A percentile compares a stretch with the other conserved stretches of the same genome.
phyloP scores from a whole-genome alignment of 2,329 filamentous ascomycete genomes.

The Cytospora schulzeri region DNA sequence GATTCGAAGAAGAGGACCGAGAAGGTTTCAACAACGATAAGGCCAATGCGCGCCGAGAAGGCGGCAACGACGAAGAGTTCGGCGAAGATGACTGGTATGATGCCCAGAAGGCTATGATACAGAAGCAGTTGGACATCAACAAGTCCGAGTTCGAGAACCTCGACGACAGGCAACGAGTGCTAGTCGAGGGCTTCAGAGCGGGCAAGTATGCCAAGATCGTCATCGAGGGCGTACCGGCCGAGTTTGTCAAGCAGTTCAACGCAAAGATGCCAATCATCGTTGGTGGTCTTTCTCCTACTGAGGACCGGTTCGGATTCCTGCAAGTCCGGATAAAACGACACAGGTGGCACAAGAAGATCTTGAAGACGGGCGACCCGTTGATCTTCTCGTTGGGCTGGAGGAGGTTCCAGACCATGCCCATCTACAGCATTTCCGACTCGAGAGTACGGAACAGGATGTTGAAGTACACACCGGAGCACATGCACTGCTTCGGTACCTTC shows the following conservation, averaged over 20 bases:
- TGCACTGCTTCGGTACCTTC: slow-evolving; percentile 97
- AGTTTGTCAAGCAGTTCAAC: slow-evolving; percentile 84
- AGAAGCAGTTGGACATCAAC: slow-evolving; percentile 97
- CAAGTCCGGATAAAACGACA: slow-evolving; percentile 97
- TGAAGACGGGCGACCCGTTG: slow-evolving; percentile 96
- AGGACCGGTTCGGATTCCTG: slow-evolving; percentile 93
- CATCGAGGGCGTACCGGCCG: slow-evolving; percentile 83
- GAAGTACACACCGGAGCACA: slow-evolving; percentile 98
- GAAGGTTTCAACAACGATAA: slow-evolving; percentile 94
- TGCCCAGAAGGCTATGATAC: slow-evolving; percentile 87
- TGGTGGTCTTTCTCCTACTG: slow-evolving; percentile 88
- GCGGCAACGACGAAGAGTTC: slow-evolving; percentile 74
- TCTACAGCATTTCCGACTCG: slow-evolving; percentile 94
- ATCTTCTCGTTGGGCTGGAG: slow-evolving; percentile 98
- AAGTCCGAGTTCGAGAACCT: slow-evolving; percentile 87
- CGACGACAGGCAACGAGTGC: slow-evolving; percentile 78
- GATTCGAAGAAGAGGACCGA: slow-evolving; percentile 97
- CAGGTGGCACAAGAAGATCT: slow-evolving; percentile 98
- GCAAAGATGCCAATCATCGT: slow-evolving; percentile 82
- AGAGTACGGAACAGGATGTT: slow-evolving; percentile 95
- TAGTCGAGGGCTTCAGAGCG: slow-evolving; percentile 87
- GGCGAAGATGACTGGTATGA: slow-evolving; percentile 99
- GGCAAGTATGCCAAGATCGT: slow-evolving; percentile 93
- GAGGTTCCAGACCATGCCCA: slow-evolving; percentile 86
- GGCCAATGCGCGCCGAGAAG: slow-evolving; percentile 71